Conservation (phyloP, 176 grass and related monocot species). For the Phoenix dactylifera region DNA sequence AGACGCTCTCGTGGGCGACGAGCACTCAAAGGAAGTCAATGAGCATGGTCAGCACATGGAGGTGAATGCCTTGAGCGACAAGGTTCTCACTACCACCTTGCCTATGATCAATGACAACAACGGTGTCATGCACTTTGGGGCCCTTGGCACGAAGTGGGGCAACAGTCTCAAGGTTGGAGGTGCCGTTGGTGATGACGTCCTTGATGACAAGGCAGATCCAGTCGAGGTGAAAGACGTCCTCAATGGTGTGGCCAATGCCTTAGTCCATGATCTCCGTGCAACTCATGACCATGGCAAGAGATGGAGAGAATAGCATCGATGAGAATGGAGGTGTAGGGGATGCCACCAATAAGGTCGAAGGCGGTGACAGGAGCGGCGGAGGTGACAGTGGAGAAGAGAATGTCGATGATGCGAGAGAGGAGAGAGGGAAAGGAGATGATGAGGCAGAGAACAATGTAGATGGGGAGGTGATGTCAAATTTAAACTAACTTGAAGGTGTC, state of each 20-base stretch:
- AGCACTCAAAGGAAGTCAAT: constrained; percentile 64
- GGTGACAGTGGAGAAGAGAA: constrained; percentile 40
- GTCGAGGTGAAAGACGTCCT: constrained; percentile 39
- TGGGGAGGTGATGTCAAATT: constrained; percentile 47
- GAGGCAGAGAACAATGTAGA: constrained; percentile 85
- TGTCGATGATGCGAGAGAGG: constrained; percentile 44
- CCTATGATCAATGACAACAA: constrained; percentile 73
- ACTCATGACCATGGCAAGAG: constrained; percentile 70
- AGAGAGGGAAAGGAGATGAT: constrained; percentile 76
- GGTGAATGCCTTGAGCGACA: constrained; percentile 43
- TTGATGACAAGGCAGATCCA: constrained; percentile 67
- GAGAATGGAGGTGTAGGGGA: constrained; percentile 79
- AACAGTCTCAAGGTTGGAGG: constrained; percentile 70
- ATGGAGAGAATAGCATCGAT: constrained; percentile 70
- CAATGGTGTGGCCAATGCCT: constrained; percentile 67
- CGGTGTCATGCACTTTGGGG: constrained; percentile 37
- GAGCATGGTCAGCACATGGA: constrained; percentile 64
- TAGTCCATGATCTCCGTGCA: constrained; percentile 89
- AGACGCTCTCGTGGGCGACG: constrained; percentile 43
- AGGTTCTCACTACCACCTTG: constrained; percentile 80
- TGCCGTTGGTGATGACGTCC: constrained; percentile 79
- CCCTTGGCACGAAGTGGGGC: constrained; percentile 46
- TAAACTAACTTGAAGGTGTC: background rate
- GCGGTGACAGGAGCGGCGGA: background rate
- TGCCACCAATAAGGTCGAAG: constrained; percentile 65